Evolutionary conservation across 2,329 filamentous ascomycete species (phyloP).

Genomic region (Aspergillus sp.): DNA sequence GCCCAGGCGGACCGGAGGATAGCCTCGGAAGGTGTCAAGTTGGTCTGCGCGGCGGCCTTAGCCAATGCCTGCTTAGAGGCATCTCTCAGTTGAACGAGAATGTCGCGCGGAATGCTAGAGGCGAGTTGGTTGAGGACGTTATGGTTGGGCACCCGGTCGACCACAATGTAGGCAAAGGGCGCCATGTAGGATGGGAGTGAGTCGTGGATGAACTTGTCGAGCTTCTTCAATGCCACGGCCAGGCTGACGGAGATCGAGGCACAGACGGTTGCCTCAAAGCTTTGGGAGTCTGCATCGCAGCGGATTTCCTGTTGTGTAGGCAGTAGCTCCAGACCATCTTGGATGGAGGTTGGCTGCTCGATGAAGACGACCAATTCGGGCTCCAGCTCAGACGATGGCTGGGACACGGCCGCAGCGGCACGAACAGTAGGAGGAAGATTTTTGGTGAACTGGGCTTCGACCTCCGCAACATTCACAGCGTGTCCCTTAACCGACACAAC

Average conservation of each 20-base stretch:
- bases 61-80: slow-evolving; percentile 37
- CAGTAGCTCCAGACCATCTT: slow-evolving; percentile 31
- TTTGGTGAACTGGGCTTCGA: slow-evolving; percentile 41
- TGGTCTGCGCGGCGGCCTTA: slow-evolving; percentile 28
- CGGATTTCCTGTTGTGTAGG: slow-evolving; percentile 25
- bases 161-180: slow-evolving; percentile 46
- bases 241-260: slow-evolving; percentile 34
- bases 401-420: slow-evolving; percentile 31
- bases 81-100: slow-evolving; percentile 19
- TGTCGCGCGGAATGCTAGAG: slow-evolving; percentile 24
- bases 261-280: slow-evolving; percentile 19
- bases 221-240: slow-evolving; percentile 39
- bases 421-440: slow-evolving; percentile 36
- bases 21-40: slow-evolving; percentile 37
- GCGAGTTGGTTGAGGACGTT: slow-evolving; percentile 33
- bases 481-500: slow-evolving; percentile 40
- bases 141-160: slow-evolving; percentile 45
- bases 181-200: slow-evolving; percentile 50
- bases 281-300: slow-evolving; percentile 10
- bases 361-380: slow-evolving; percentile 35
- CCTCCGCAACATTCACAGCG: slow-evolving; percentile 42
- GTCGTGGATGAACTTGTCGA: slow-evolving; percentile 47
- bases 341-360: slow-evolving; percentile 30
- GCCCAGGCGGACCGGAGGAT: slow-evolving; percentile 40
- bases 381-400: slow-evolving; percentile 24